phyloP scores from a whole-genome alignment of 768 basidiomycete genomes.

The Mycena capillaripes region DNA sequence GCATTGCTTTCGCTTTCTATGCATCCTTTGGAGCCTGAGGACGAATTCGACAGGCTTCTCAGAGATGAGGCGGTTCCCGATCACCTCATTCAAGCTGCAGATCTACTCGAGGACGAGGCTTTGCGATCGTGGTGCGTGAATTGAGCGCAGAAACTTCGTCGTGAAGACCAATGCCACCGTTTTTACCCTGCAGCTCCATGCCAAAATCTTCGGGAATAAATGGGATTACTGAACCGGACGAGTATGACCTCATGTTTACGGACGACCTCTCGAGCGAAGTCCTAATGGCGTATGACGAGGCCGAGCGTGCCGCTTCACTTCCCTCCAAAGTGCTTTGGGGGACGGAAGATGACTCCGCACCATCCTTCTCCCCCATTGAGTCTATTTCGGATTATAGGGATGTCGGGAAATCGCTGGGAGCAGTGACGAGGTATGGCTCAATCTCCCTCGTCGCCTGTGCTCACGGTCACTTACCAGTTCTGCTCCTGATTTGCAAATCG shows the following conservation, averaged over 20 bases:
- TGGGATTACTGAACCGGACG: not conserved
- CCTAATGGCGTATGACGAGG: constrained; percentile 2
- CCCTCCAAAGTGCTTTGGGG: not conserved
- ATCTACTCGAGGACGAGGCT: not conserved
- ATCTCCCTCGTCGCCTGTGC: not conserved
- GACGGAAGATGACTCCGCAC: not conserved
- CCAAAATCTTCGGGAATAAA: not conserved
- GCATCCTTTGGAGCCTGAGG: too few species aligned
- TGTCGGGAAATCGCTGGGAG: too few species aligned
- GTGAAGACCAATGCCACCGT: not conserved
- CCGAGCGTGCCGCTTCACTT: not conserved
- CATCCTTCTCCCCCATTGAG: not conserved
- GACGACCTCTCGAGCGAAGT: not conserved
- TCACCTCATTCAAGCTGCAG: too few species aligned
- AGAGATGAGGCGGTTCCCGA: too few species aligned
- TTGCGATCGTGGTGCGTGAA: not conserved
- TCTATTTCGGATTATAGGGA: not conserved
- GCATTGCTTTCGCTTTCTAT: too few species aligned
- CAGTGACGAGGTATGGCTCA: too few species aligned
- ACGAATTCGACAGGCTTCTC: too few species aligned
- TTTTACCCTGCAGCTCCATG: not conserved
- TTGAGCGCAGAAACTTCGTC: not conserved
- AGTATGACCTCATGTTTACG: constrained; percentile 5
- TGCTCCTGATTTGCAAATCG: not conserved
- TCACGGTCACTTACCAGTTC: not conserved